Evolutionary conservation across 225 moss, liverwort and hornwort species (phyloP), one percentile per base, ranked within the genome.

Genomic region (Asterella californica): DNA sequence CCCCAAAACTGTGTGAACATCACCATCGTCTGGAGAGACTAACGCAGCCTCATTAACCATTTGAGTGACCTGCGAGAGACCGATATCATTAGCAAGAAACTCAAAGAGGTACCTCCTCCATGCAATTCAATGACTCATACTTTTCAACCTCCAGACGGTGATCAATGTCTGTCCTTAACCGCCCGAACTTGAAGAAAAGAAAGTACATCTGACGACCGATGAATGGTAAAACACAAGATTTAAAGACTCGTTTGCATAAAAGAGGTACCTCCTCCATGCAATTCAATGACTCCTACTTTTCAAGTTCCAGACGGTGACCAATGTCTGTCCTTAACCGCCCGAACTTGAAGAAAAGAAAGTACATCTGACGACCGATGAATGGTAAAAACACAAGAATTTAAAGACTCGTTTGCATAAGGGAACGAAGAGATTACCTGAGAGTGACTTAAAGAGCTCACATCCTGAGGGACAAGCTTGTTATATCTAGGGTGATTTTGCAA

Each of bases 401-500:
- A 6, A 52, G 1, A 17, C 17, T 52, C 52, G 52, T 52, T 10
- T 61, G 57, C n/a, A 57, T 29, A 29, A 64, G 64, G 27, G 30
- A 64, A 15, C 17, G 8, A 76, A n/a, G 42, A n/a, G 27, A 29
- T 76, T 82, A 93, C 97, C 95, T 93, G 91, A 66, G 83, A 33
- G 82, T 90, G 90, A 38, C 84, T 90, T n/a, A 94, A 80, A 36
- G 79, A 60, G 72, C 82, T 84, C 69, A 80, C 88, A 78, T 92
- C 91, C 72, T 84, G 83, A 24, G 89, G 86, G 55, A 95, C 91
- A 57, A 99, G 84, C 25, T 83, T 68, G 53, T 92, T 89, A 71
- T 99, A 99, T 84, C 88, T 89, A 2, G 95, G 93, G 82, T 99
- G 95, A 81, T 93, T 76, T 82, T 93, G 95, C 52, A 99, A 80